phyloP scores from a whole-genome alignment of 805 yeast species.

The Hanseniaspora lachancei region DNA sequence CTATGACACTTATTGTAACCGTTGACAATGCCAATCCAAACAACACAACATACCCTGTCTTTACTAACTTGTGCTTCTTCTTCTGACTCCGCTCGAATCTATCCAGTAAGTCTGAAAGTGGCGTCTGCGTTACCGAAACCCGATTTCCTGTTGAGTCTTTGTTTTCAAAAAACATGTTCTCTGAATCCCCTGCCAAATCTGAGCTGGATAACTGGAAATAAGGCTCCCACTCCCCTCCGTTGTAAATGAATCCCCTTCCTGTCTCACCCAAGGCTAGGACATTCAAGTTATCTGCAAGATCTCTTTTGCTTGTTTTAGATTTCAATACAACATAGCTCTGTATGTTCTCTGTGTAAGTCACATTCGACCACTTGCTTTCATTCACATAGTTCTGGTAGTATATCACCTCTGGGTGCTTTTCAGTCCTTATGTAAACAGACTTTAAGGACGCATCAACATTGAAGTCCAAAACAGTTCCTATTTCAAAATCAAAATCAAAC shows the following conservation, averaged over 20 bases:
- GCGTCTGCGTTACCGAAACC: slow-evolving; percentile 20
- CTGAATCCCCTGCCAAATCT: slow-evolving; percentile 17
- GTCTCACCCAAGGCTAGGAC: slow-evolving; percentile 17
- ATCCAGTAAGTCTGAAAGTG: slow-evolving; percentile 20
- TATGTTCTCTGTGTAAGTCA: background rate
- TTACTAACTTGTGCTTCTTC: slow-evolving; percentile 19
- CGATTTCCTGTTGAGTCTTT: slow-evolving; percentile 24
- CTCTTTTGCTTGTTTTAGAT: background rate
- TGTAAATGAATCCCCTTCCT: slow-evolving; percentile 19
- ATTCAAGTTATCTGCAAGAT: slow-evolving; percentile 1
- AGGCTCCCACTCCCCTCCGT: slow-evolving; percentile 21
- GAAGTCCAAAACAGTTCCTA: slow-evolving; percentile 13
- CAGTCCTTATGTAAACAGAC: slow-evolving; percentile 36
- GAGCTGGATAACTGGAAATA: slow-evolving; percentile 15
- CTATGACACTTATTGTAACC: slow-evolving; percentile 34
- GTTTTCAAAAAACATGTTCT: slow-evolving; percentile 27
- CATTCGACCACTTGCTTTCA: background rate
- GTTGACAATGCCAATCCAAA: slow-evolving; percentile 56
- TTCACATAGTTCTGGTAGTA: slow-evolving; percentile 16
- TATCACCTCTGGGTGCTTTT: slow-evolving; percentile 32
- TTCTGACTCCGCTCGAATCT: slow-evolving; percentile 13
- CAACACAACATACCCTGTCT: slow-evolving; percentile 53
- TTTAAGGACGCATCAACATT: slow-evolving; percentile 20
- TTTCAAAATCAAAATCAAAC: background rate
- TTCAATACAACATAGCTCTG: background rate